Percentiles rank a stretch among this genome's conserved stretches.
These are phyloP conservation scores for Tricholoma furcatifolium DNA, from an alignment of 768 basidiomycete genomes.

Conservation along the genomic window DNA sequence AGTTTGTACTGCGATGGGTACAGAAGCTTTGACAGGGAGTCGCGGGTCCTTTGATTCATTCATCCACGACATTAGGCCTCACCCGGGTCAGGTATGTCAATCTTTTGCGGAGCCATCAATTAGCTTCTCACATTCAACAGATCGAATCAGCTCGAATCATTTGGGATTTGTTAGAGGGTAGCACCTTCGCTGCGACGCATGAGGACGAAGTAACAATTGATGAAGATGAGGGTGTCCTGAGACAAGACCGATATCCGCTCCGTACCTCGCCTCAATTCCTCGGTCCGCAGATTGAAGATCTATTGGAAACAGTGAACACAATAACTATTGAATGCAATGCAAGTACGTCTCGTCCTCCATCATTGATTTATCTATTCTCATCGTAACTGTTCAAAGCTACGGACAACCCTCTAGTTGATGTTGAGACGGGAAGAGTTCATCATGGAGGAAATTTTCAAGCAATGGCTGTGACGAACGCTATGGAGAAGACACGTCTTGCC, in stretches of 20 bases:
- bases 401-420: slow-evolving; percentile 83
- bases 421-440: slow-evolving; percentile 62
- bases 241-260: slow-evolving; percentile 79
- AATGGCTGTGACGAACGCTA: slow-evolving; percentile 79
- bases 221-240: slow-evolving; percentile 69
- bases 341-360: slow-evolving; percentile 42
- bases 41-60: slow-evolving; percentile 75
- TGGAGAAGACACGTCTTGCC: slow-evolving; percentile 81
- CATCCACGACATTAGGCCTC: slow-evolving; percentile 75
- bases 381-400: too few species aligned
- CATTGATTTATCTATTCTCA: slow-evolving; percentile 1
- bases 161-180: slow-evolving; percentile 65
- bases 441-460: slow-evolving; percentile 92
- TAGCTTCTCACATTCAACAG: slow-evolving; percentile 25
- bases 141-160: slow-evolving; percentile 74
- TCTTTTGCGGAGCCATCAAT: background rate
- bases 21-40: slow-evolving; percentile 76
- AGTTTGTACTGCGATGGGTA: slow-evolving; percentile 80
- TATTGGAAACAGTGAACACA: slow-evolving; percentile 60
- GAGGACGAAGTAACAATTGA: slow-evolving; percentile 73
- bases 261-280: slow-evolving; percentile 82
- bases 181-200: slow-evolving; percentile 59
- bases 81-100: slow-evolving; percentile 69
- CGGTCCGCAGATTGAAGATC: slow-evolving; percentile 82
- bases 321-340: slow-evolving; percentile 80